Base-by-base conservation (phyloP, 345 rosid genomes). In the Corymbia maculata region DNA sequence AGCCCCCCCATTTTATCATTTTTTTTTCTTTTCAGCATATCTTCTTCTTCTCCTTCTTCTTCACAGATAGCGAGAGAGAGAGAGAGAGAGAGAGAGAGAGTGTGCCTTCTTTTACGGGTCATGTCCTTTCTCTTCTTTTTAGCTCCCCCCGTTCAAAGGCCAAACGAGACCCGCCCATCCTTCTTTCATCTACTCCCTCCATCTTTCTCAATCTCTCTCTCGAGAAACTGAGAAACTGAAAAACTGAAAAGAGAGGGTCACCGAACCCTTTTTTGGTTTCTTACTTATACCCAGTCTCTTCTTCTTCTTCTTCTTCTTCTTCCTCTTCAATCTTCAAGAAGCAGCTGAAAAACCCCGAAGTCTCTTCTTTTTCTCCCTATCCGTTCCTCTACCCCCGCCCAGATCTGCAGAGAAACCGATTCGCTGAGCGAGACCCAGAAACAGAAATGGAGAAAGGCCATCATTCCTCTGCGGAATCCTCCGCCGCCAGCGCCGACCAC, bases 61-160 rank as follows among this genome's bases (percentile, higher is more conserved):
- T 86, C 70, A 3, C 36, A 44, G 24, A 36, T 36, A 36, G 2
- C 2, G 12, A 55, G 61, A 8, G 59, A 55, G 59, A 55, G 59
- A 21, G 32, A 19, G 57, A 85, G 52, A 47, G 28, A 26, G 30
- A 16, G 42, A 8, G n/a, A 19, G 86, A 59, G 10, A 80, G 88
- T 47, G 61, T 87, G 91, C 82, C 90, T 88, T 89, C 88, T 89
- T 91, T 87, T 66, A 44, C 86, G 87, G 91, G 89, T 86, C 86
- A 24, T 88, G 92, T 89, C 89, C 86, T 55, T 70, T 92, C 90
- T 89, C 88, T 86, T 88, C 89, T 88, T 75, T 75, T 75, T 36
- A 42, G 49, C 49, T 75, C 47, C 49, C 61, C 61, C 61, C 24
- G 45, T 70, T 70, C 45, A 36, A 75, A 42, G 49, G 42, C 84